A percentile compares a stretch with the other conserved stretches of the same genome.
phyloP scores from a whole-genome alignment of 495 filamentous ascomycete genomes.

The Podospora conica region DNA sequence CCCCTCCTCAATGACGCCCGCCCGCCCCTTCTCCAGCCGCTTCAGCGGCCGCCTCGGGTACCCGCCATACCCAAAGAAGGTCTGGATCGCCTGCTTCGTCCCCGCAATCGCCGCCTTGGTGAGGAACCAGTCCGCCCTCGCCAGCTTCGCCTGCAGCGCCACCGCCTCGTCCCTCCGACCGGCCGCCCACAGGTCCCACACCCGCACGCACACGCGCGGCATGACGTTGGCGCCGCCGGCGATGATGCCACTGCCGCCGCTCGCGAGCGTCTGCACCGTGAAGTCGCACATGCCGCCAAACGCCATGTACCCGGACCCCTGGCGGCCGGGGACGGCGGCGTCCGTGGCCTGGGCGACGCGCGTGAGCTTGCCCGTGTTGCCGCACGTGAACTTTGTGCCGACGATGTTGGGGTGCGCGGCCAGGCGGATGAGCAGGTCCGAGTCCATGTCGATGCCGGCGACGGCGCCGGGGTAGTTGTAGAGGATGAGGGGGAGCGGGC shows the following conservation, averaged over 20 bases:
- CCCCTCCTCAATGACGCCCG: slow-evolving; percentile 60
- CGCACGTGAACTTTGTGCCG: slow-evolving; percentile 88
- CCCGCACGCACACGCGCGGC: slow-evolving; percentile 71
- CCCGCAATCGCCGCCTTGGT: slow-evolving; percentile 82
- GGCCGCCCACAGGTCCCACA: slow-evolving; percentile 72
- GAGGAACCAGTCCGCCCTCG: slow-evolving; percentile 76
- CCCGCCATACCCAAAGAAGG: slow-evolving; percentile 79
- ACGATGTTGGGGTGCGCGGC: slow-evolving; percentile 77
- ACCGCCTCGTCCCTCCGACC: slow-evolving; percentile 70
- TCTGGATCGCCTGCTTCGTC: slow-evolving; percentile 78
- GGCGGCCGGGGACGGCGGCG: slow-evolving; percentile 51
- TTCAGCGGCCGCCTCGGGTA: slow-evolving; percentile 68
- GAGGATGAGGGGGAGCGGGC: slow-evolving; percentile 71
- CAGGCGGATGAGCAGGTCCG: slow-evolving; percentile 74
- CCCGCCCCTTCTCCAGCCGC: slow-evolving; percentile 54
- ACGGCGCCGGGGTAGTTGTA: slow-evolving; percentile 93
- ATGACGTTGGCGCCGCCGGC: slow-evolving; percentile 83
- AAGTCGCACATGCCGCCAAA: slow-evolving; percentile 89
- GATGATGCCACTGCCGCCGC: slow-evolving; percentile 77
- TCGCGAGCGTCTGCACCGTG: slow-evolving; percentile 71
- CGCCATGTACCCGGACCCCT: slow-evolving; percentile 70
- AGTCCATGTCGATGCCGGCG: slow-evolving; percentile 89
- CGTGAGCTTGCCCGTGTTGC: slow-evolving; percentile 82
- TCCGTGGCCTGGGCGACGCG: slow-evolving; percentile 72
- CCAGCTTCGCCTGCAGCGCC: slow-evolving; percentile 63